A percentile compares a stretch with the other conserved stretches of the same genome.
These are phyloP conservation scores for Cyberlindnera mycetangii DNA, from an alignment of 805 yeast genomes.

Conservation along the genomic window DNA sequence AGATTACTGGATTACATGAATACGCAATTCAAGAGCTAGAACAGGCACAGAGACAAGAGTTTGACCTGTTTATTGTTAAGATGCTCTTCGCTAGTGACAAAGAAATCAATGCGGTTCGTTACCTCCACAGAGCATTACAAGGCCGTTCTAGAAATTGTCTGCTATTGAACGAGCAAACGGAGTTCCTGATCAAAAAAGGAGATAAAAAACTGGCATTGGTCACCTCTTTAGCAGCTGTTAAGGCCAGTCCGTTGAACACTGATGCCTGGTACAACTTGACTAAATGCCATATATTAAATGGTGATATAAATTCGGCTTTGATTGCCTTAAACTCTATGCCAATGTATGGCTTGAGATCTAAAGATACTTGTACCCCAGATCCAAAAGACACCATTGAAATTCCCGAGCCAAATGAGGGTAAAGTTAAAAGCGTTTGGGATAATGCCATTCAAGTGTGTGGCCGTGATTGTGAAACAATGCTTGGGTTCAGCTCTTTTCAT, in stretches of 20 bases:
- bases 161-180: conserved; percentile 45
- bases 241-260: conserved; percentile 73
- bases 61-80: conserved; percentile 30
- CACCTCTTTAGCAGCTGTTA: conserved; percentile 58
- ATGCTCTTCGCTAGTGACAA: conserved; percentile 31
- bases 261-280: conserved; percentile 67
- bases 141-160: conserved; percentile 21
- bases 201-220: conserved; percentile 54
- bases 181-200: conserved; percentile 54
- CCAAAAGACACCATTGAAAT: conserved; percentile 41
- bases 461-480: conserved; percentile 25
- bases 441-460: conserved; percentile 26
- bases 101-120: conserved; percentile 35
- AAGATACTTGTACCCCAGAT: conserved; percentile 44
- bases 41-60: conserved; percentile 18
- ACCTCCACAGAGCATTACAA: conserved; percentile 29
- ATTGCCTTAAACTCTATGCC: conserved; percentile 74
- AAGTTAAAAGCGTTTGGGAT: conserved; percentile 46
- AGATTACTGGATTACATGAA: conserved; percentile 37
- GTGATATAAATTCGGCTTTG: conserved; percentile 58
- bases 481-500: conserved; percentile 18
- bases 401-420: conserved; percentile 55
- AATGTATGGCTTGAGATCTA: conserved; percentile 43
- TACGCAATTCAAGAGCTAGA: conserved; percentile 40
- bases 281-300: conserved; percentile 52